Evolutionary conservation across 2,329 filamentous ascomycete genomes (phyloP).

Genomic region (Claviceps sp.): DNA sequence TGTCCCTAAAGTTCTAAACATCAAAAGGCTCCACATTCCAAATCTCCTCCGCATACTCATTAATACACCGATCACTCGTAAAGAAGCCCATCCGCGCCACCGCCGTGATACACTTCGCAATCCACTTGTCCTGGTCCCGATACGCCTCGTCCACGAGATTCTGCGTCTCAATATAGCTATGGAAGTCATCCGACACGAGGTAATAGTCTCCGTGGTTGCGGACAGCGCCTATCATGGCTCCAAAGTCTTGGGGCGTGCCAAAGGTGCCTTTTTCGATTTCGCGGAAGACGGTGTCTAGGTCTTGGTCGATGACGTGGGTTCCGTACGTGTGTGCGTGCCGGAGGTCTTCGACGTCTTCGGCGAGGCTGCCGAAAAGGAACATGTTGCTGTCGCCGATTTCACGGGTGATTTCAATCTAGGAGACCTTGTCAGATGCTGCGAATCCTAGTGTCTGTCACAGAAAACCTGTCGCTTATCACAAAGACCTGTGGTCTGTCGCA

Average conservation of each 20-base stretch:
- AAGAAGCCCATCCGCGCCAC: constrained; percentile 97
- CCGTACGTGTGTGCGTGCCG: constrained; percentile 83
- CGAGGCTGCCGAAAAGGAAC: constrained; percentile 92
- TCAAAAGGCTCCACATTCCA: constrained; percentile 87
- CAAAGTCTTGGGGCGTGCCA: constrained; percentile 65
- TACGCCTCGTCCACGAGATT: constrained; percentile 84
- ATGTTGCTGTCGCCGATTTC: constrained; percentile 96
- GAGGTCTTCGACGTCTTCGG: constrained; percentile 93
- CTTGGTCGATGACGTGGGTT: constrained; percentile 60
- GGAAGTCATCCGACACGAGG: constrained; percentile 93
- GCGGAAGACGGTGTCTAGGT: constrained; percentile 70
- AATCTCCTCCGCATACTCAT: constrained; percentile 92
- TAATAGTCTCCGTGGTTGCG: constrained; percentile 95
- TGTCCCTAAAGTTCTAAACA: constrained; percentile 16
- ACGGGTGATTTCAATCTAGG: constrained; percentile 82
- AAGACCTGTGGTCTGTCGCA: not conserved
- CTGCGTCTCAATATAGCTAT: constrained; percentile 86
- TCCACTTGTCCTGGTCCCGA: constrained; percentile 83
- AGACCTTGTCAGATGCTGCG: not conserved
- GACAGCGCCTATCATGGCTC: constrained; percentile 72
- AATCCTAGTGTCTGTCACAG: too few relatives aligned
- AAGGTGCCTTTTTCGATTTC: constrained; percentile 71
- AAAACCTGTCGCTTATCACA: too few relatives aligned
- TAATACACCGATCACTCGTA: constrained; percentile 85
- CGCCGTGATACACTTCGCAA: constrained; percentile 76